Evolutionary conservation across 345 rosid genomes (phyloP), one percentile per base, ranked within the genome.

Genomic region (Chamaenerion angustifolium): DNA sequence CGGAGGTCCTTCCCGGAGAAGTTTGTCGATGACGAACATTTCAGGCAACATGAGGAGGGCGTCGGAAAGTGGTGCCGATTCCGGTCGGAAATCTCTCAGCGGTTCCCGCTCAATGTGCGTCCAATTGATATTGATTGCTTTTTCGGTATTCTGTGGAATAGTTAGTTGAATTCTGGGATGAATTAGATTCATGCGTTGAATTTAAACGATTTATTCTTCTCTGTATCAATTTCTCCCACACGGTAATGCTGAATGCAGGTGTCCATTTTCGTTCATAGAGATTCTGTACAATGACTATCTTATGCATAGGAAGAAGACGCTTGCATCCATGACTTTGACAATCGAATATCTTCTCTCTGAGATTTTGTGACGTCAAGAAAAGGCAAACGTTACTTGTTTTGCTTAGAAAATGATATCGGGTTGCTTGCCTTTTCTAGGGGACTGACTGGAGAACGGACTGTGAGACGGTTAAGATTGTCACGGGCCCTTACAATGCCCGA

Each of bases 401-500:
- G 5, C 25, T 47, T 8, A n/a, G 50, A 19, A 25, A 37, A 23
- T 8, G 17, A 18, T 31, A 11, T 40, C 42, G 51, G 40, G 42
- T 19, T 1, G 40, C 19, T n/a, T 21, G 7, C 54, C 25, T 56
- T 16, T 12, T 46, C 47, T 25, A 93, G 99, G 78, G 82, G 85
- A 63, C 68, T 81, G 40, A 71, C 94, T 12, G 97, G 88, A 54
- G 97, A 93, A 72, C 76, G 95, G 43, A 93, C 99, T 5, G 99
- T 93, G 44, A 88, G 75, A 53, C 69, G 92, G 13, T 63, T 93
- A 69, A 76, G 95, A 46, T 58, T 93, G 51, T 93, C 95, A 12
- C 85, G 73, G 73, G 99, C 97, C 17, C 77, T 93, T 51, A 93
- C 97, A 0, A 74, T 82, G 2, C 99, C 99, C 18, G 97, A 90